Evolutionary conservation across 2,329 filamentous ascomycete genomes (phyloP).

Genomic region (Cladobotryum protrusum): DNA sequence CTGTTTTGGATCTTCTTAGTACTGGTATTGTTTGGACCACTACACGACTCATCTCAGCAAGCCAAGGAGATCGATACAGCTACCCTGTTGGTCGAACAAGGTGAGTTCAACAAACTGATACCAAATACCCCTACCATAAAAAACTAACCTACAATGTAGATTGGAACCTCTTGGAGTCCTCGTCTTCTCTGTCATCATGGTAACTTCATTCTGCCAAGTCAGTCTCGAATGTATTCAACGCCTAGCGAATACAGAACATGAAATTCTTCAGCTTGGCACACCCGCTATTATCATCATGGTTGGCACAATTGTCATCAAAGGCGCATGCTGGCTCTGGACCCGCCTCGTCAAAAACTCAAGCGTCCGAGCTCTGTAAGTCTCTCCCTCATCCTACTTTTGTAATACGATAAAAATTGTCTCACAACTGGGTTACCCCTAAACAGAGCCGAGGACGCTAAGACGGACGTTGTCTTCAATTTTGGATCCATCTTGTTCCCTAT

Average conservation of each 20-base stretch:
- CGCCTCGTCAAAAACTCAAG: conserved; percentile 79
- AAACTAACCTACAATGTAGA: conserved; percentile 30
- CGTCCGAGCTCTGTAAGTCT: conserved; percentile 65
- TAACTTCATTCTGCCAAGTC: conserved; percentile 77
- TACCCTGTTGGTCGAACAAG: conserved; percentile 71
- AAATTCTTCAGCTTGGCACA: conserved; percentile 64
- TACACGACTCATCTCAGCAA: conserved; percentile 59
- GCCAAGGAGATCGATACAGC: conserved; percentile 64
- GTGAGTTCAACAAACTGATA: conserved; percentile 22
- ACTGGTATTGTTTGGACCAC: conserved; percentile 78
- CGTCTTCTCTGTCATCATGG: conserved; percentile 81
- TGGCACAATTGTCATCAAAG: conserved; percentile 74
- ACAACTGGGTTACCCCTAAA: conserved; percentile 8
- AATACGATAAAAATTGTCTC: neutral
- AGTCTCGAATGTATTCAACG: conserved; percentile 62
- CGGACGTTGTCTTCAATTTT: conserved; percentile 84
- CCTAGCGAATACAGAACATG: conserved; percentile 54
- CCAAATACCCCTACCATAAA: neutral
- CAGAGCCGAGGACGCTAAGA: conserved; percentile 48
- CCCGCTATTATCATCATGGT: conserved; percentile 77
- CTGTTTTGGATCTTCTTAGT: conserved; percentile 71
- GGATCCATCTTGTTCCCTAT: conserved; percentile 86
- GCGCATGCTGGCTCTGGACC: conserved; percentile 80
- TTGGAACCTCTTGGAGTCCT: conserved; percentile 76
- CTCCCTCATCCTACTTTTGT: neutral